Percentiles rank a stretch among this genome's conserved stretches.
These are phyloP conservation scores for Colletotrichum tofieldiae DNA, from an alignment of 2,329 filamentous ascomycete genomes.

Conservation along the genomic window DNA sequence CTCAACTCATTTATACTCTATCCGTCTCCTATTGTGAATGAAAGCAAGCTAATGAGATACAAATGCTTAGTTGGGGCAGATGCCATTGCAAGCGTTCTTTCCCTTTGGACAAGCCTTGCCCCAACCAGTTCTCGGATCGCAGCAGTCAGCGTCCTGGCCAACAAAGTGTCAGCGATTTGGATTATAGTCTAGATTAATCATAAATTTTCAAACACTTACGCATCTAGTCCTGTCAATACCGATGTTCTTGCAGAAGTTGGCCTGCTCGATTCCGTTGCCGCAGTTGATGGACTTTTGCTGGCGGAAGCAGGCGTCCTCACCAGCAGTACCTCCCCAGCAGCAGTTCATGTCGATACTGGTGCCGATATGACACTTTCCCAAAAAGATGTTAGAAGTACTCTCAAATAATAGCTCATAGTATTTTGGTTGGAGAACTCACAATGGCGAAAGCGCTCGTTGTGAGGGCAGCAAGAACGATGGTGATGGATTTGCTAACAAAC, in stretches of 20 bases:
- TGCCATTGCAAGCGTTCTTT: conserved; percentile 1
- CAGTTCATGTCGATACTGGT: conserved; percentile 19
- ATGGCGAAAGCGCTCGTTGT: conserved; percentile 3
- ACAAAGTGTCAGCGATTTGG: not conserved
- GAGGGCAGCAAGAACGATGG: conserved; percentile 1
- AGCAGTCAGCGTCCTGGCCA: conserved; percentile 2
- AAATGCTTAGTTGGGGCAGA: not conserved
- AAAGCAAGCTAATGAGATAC: too few relatives aligned
- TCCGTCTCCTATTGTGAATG: too few relatives aligned
- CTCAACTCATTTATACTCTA: too few relatives aligned
- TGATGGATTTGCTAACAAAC: conserved; percentile 1
- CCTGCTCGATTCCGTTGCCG: conserved; percentile 12
- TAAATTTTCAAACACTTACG: not conserved
- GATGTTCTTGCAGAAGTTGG: conserved; percentile 18
- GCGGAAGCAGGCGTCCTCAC: conserved; percentile 13
- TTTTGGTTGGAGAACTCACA: not conserved
- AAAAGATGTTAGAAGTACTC: not conserved
- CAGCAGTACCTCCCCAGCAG: conserved; percentile 9
- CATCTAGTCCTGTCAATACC: conserved; percentile 12
- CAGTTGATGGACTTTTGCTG: conserved; percentile 13
- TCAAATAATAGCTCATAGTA: too few relatives aligned
- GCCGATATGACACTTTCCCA: not conserved
- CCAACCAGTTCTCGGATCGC: conserved; percentile 10
- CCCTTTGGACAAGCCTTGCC: conserved; percentile 11
- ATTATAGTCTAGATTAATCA: not conserved